These are phyloP conservation scores for Corymbia calophylla DNA, from an alignment of 441 rosid genomes.

Conservation along the genomic window DNA sequence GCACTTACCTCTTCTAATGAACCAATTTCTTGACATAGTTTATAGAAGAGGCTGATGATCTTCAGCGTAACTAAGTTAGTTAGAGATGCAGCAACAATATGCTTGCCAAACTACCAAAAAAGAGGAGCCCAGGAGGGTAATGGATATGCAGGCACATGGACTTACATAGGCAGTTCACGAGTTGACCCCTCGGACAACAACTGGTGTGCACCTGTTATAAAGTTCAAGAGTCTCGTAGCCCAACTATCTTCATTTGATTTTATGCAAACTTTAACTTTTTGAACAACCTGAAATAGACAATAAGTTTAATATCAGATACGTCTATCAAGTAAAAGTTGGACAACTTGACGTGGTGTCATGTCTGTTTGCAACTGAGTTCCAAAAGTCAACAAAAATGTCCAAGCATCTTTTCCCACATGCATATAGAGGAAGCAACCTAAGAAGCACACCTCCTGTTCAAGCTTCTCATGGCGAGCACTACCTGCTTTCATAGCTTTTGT, in stretches of 20 bases:
- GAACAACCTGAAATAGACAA: constrained; percentile 36
- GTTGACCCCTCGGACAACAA: constrained; percentile 63
- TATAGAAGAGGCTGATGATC: not conserved
- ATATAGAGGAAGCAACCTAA: not conserved
- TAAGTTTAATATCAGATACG: not conserved
- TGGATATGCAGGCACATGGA: constrained; percentile 8
- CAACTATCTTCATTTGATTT: constrained; percentile 61
- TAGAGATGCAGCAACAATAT: not conserved
- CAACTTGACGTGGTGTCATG: not conserved
- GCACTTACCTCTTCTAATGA: not conserved
- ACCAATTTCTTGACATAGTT: not conserved
- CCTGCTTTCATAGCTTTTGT: constrained; percentile 76
- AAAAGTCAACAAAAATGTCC: not conserved
- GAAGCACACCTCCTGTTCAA: constrained; percentile 60
- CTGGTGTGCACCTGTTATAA: constrained; percentile 54
- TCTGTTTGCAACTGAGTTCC: not conserved
- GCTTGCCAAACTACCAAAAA: not conserved
- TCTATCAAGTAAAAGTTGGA: not conserved
- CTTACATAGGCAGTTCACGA: constrained; percentile 82
- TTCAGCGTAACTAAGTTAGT: not conserved
- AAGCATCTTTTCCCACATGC: not conserved
- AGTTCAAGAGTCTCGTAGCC: constrained; percentile 60
- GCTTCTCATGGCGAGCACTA: constrained; percentile 52
- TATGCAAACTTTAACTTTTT: constrained; percentile 32
- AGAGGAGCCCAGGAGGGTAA: not conserved